phyloP scores from a whole-genome alignment of 139 green algal genomes.

The Diplosphaera chodatii region DNA sequence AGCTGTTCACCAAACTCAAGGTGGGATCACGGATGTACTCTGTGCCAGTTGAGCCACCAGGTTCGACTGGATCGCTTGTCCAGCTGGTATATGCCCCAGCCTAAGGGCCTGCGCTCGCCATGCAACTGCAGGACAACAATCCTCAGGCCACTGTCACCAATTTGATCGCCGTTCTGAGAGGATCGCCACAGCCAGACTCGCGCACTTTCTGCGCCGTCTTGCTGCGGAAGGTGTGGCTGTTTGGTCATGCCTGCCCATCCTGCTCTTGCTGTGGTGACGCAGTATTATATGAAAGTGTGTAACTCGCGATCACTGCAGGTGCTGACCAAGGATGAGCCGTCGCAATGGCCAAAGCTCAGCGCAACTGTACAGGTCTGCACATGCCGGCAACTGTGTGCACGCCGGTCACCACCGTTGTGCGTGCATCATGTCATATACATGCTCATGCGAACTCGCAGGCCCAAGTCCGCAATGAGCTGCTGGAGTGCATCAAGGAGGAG shows the following conservation, averaged over 20 bases:
- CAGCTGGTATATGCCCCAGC: conserved; percentile 16
- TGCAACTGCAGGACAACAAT: not conserved
- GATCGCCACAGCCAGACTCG: conserved; percentile 36
- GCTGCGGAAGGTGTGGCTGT: conserved; percentile 59
- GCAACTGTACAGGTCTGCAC: conserved; percentile 49
- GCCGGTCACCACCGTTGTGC: conserved; percentile 2
- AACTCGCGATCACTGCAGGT: conserved; percentile 44
- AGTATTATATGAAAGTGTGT: too few relatives aligned
- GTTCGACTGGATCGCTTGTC: not conserved
- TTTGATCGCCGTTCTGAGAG: conserved; percentile 55
- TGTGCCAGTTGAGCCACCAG: not conserved
- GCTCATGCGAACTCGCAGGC: conserved; percentile 21
- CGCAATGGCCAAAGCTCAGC: conserved; percentile 61
- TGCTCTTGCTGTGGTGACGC: not conserved
- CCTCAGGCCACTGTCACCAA: conserved; percentile 10
- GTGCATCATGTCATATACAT: conserved; percentile 15
- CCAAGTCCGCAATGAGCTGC: conserved; percentile 57
- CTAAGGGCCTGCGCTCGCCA: not conserved
- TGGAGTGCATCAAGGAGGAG: conserved; percentile 56
- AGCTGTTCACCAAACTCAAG: conserved; percentile 65
- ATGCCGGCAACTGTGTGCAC: too few relatives aligned
- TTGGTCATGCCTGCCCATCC: not conserved
- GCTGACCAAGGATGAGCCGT: conserved; percentile 63
- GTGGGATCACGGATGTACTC: conserved; percentile 31
- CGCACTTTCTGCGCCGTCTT: conserved; percentile 70